A percentile compares a stretch with the other conserved stretches of the same genome.
These are phyloP conservation scores for Eruca vesicaria DNA, from an alignment of 441 rosid species.

Conservation along the genomic window DNA sequence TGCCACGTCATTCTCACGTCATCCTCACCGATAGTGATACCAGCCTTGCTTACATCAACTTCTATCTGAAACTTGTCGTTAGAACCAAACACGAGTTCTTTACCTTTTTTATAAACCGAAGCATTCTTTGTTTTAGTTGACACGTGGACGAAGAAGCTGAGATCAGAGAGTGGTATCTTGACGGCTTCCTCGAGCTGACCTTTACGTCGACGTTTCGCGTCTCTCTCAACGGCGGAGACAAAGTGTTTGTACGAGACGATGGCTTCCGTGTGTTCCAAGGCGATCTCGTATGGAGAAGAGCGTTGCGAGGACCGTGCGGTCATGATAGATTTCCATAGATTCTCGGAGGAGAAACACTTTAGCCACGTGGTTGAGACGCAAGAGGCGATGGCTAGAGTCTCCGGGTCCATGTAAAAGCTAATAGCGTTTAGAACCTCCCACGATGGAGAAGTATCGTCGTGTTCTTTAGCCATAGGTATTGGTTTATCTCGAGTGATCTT, in stretches of 20 bases:
- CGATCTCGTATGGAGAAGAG: not conserved
- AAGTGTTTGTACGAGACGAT: slow-evolving; percentile 6
- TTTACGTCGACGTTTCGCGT: slow-evolving; percentile 23
- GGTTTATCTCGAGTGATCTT: not conserved
- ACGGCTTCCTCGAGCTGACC: not conserved
- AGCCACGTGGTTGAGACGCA: slow-evolving; percentile 30
- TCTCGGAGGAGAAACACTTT: slow-evolving; percentile 14
- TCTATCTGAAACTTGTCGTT: slow-evolving; percentile 18
- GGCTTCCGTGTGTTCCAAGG: not conserved
- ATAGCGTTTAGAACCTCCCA: slow-evolving; percentile 12
- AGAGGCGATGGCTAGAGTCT: slow-evolving; percentile 20
- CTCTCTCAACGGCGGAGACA: not conserved
- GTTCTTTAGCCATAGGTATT: not conserved
- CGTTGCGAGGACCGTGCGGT: not conserved
- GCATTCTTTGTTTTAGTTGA: not conserved
- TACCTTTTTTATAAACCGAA: not conserved
- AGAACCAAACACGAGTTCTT: slow-evolving; percentile 9
- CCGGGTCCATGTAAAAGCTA: slow-evolving; percentile 14
- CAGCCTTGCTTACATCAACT: not conserved
- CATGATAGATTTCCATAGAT: slow-evolving; percentile 15
- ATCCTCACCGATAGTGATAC: not conserved
- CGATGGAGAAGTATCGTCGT: slow-evolving; percentile 10
- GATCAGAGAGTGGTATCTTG: slow-evolving; percentile 18
- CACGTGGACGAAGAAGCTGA: slow-evolving; percentile 15
- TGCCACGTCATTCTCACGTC: slow-evolving; percentile 17